Conservation (phyloP, 331 rosid genomes). For the Stylosanthes scabra region DNA sequence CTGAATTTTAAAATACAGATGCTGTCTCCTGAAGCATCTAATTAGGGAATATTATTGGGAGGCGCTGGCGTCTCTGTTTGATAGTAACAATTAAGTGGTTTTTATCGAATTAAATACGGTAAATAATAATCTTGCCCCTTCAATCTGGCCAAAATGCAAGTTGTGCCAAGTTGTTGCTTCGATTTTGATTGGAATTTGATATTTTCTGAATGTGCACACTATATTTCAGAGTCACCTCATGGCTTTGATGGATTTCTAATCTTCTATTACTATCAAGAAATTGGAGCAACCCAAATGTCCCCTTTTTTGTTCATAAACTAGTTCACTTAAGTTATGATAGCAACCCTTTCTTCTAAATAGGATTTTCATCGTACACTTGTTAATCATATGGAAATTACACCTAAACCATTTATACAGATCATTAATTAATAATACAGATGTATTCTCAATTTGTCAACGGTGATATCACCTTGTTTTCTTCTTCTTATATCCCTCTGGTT, state of each 20-base stretch:
- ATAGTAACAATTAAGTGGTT: neutral
- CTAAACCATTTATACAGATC: neutral
- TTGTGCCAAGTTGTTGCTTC: no score
- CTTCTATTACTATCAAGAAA: neutral
- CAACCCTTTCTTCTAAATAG: no score
- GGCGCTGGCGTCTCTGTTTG: slow-evolving; percentile 5
- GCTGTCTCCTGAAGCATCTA: slow-evolving; percentile 28
- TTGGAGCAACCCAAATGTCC: neutral
- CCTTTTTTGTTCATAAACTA: neutral
- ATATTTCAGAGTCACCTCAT: neutral
- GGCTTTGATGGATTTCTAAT: neutral
- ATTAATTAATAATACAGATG: neutral
- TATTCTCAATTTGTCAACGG: neutral
- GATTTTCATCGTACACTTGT: neutral
- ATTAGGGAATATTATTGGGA: slow-evolving; percentile 33
- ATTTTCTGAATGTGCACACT: neutral
- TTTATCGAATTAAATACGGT: no score
- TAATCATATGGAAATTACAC: neutral
- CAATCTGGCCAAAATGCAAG: no score
- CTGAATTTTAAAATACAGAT: slow-evolving; percentile 13
- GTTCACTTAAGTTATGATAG: neutral
- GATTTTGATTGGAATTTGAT: neutral
- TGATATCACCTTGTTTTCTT: no score
- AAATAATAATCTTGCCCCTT: no score
- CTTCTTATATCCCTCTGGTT: no score